Conservation (phyloP, 495 filamentous ascomycete genomes). For the Darksidea phi region DNA sequence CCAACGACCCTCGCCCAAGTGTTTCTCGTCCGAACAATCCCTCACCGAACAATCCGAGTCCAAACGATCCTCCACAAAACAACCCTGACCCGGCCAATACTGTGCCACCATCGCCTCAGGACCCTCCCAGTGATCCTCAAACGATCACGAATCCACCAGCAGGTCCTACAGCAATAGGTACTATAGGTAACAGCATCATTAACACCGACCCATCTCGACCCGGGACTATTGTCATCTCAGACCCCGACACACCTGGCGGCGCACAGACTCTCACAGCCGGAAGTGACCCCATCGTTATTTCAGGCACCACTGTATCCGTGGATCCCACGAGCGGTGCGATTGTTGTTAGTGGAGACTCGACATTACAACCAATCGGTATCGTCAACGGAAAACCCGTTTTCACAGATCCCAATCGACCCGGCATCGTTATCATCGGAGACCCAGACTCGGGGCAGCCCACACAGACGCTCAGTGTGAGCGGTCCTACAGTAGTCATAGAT, state of each 20-base stretch:
- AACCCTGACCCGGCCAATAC: no score
- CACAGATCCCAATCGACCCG: not conserved
- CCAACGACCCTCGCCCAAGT: no score
- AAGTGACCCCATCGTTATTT: not conserved
- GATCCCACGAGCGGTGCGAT: not conserved
- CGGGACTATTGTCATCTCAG: not conserved
- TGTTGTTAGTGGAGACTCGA: not conserved
- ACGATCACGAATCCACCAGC: not conserved
- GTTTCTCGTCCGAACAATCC: no score
- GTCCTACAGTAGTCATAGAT: not conserved
- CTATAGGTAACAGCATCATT: not conserved
- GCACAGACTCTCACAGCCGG: not conserved
- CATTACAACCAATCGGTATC: not conserved
- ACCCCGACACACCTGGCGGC: not conserved
- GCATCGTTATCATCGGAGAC: not conserved
- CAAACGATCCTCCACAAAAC: not conserved
- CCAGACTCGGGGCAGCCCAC: not conserved
- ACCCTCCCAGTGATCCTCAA: no score
- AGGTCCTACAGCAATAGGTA: not conserved
- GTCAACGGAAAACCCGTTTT: not conserved
- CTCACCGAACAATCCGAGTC: not conserved
- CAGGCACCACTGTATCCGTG: not conserved
- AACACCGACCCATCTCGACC: not conserved
- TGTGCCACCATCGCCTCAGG: no score
- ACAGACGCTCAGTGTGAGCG: not conserved